These are phyloP conservation scores for Tylopilus rubrobrunneus DNA, from an alignment of 768 basidiomycete genomes.

Conservation along the genomic window DNA sequence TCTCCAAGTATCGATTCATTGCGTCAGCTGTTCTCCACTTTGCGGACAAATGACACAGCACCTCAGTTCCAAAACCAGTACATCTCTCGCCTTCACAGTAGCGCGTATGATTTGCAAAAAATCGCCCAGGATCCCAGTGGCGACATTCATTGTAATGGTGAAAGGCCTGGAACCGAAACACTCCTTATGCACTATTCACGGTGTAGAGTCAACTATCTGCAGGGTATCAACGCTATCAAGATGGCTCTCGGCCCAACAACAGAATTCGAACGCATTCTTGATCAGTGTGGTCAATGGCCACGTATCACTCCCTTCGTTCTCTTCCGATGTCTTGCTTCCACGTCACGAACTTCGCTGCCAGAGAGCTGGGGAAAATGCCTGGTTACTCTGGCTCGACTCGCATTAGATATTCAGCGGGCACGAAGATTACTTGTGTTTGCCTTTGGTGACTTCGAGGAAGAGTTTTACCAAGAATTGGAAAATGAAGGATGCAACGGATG, in stretches of 20 bases:
- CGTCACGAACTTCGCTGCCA: conserved; percentile 7
- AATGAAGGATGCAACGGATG: background rate
- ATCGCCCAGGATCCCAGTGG: too few species aligned
- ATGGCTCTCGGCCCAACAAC: conserved; percentile 9
- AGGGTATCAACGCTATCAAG: background rate
- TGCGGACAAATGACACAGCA: background rate
- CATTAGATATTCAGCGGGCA: background rate
- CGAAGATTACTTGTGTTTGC: background rate
- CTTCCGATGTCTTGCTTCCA: conserved; percentile 26
- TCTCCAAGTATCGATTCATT: background rate
- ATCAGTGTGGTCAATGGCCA: conserved; percentile 35
- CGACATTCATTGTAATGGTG: conserved; percentile 7
- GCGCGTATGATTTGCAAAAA: background rate
- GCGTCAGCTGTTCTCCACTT: background rate
- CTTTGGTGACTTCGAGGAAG: background rate
- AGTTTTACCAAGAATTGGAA: background rate
- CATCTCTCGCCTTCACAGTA: background rate
- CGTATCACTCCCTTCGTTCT: conserved; percentile 27
- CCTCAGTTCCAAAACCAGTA: background rate
- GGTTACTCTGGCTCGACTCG: conserved; percentile 19
- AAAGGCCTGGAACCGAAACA: conserved; percentile 9
- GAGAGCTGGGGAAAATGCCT: conserved; percentile 29
- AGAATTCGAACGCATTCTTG: conserved; percentile 11
- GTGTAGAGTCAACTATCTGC: background rate
- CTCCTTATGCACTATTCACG: background rate